A percentile compares a stretch with the other conserved stretches of the same genome.
Conservation (phyloP, 2,329 filamentous ascomycete species). For the Bipolaris oryzae region DNA sequence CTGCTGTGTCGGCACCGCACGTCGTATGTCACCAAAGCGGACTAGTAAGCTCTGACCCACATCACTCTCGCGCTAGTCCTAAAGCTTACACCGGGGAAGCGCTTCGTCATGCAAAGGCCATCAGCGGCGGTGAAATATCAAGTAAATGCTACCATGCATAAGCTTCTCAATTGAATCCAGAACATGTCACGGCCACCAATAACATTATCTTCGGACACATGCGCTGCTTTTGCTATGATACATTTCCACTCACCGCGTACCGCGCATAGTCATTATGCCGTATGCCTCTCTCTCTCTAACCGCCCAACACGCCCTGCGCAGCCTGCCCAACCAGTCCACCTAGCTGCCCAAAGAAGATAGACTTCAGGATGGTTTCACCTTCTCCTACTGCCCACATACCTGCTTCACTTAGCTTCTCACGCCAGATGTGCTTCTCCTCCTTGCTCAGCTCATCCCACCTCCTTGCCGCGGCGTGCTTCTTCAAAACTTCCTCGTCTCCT, state of each 20-base stretch:
- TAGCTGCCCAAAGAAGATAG: slow-evolving; percentile 77
- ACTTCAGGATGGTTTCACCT: slow-evolving; percentile 76
- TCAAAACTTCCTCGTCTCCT: slow-evolving; percentile 39
- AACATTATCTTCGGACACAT: slow-evolving; percentile 3
- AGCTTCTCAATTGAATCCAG: background rate
- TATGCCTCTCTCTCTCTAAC: background rate
- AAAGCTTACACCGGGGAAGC: slow-evolving; percentile 16
- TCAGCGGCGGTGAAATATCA: slow-evolving; percentile 9
- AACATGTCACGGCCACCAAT: slow-evolving; percentile 5
- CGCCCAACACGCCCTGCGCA: slow-evolving; percentile 41
- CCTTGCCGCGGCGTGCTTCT: slow-evolving; percentile 57
- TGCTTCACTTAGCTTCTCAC: slow-evolving; percentile 67
- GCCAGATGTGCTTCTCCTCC: slow-evolving; percentile 71
- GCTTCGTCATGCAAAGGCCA: slow-evolving; percentile 3
- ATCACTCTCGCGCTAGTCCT: slow-evolving; percentile 13
- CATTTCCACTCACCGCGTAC: slow-evolving; percentile 18
- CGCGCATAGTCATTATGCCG: background rate
- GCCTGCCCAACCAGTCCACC: slow-evolving; percentile 60
- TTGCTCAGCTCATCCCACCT: slow-evolving; percentile 73
- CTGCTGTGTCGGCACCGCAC: slow-evolving; percentile 17
- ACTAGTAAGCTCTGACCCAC: slow-evolving; percentile 26
- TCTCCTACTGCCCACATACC: slow-evolving; percentile 82
- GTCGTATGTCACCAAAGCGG: slow-evolving; percentile 26
- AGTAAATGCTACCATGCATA: background rate
- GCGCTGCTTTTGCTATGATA: slow-evolving; percentile 8